Evolutionary conservation across 345 rosid genomes (phyloP).

Genomic region (Pelargonium nanum): DNA sequence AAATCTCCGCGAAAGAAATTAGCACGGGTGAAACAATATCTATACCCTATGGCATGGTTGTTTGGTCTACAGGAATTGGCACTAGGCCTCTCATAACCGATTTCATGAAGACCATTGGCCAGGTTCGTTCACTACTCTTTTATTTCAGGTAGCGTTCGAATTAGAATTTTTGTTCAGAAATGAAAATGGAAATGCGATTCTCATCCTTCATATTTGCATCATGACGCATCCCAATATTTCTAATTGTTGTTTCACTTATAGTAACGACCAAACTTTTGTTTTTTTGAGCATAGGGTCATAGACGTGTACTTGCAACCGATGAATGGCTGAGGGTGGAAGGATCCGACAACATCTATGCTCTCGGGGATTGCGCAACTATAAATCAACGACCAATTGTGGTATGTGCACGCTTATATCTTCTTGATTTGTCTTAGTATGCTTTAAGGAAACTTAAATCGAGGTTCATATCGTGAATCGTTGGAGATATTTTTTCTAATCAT

Average conservation of each 20-base stretch:
- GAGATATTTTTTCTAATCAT: too few relatives aligned
- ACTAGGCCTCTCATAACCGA: conserved; percentile 55
- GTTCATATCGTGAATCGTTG: too few relatives aligned
- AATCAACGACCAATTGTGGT: conserved; percentile 70
- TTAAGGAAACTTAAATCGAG: not conserved
- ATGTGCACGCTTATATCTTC: not conserved
- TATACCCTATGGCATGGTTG: conserved; percentile 71
- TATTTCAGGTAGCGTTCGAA: too few relatives aligned
- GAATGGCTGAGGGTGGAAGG: conserved; percentile 86
- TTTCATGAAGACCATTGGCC: conserved; percentile 71
- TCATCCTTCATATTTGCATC: too few relatives aligned
- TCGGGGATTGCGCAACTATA: conserved; percentile 77
- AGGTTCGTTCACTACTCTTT: conserved; percentile 44
- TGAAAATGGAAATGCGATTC: too few relatives aligned
- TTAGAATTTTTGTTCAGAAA: too few relatives aligned
- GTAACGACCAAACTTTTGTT: not conserved
- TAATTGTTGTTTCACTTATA: too few relatives aligned
- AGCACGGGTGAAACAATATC: conserved; percentile 28
- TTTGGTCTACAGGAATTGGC: conserved; percentile 82
- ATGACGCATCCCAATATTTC: not conserved
- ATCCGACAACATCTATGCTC: conserved; percentile 47
- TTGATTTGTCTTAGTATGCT: not conserved
- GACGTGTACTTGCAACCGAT: conserved; percentile 62
- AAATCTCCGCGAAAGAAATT: conserved; percentile 52
- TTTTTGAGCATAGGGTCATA: conserved; percentile 26